Conservation (phyloP, 257 asterid genomes). For the Jasminum sambac region DNA sequence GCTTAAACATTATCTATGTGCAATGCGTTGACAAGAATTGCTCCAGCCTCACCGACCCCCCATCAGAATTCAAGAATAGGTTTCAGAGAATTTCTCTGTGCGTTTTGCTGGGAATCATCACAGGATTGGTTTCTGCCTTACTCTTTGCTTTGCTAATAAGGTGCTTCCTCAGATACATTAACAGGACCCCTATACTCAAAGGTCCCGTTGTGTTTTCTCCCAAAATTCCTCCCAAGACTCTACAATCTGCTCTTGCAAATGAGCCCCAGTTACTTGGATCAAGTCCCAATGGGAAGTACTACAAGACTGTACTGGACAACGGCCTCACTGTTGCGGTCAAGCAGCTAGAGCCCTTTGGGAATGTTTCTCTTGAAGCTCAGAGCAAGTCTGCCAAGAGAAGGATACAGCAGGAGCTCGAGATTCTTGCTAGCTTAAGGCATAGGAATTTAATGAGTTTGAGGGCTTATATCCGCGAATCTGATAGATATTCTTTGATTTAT, state of each 20-base stretch:
- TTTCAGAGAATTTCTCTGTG: slow-evolving; percentile 48
- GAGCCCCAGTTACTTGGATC: slow-evolving; percentile 70
- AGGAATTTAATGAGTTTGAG: slow-evolving; percentile 92
- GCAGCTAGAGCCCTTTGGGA: slow-evolving; percentile 50
- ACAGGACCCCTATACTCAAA: slow-evolving; percentile 64
- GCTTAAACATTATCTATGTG: slow-evolving; percentile 39
- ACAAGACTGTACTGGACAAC: slow-evolving; percentile 76
- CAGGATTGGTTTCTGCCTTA: slow-evolving; percentile 67
- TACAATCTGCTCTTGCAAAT: slow-evolving; percentile 64
- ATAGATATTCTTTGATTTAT: slow-evolving; percentile 56
- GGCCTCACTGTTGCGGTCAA: slow-evolving; percentile 83
- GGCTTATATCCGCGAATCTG: slow-evolving; percentile 63
- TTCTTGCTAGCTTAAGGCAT: slow-evolving; percentile 66
- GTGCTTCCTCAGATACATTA: slow-evolving; percentile 62
- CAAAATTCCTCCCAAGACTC: slow-evolving; percentile 56
- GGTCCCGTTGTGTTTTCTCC: slow-evolving; percentile 79
- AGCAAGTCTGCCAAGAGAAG: slow-evolving; percentile 49
- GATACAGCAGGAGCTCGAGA: slow-evolving; percentile 58
- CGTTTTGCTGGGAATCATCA: slow-evolving; percentile 56
- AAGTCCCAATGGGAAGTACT: slow-evolving; percentile 67
- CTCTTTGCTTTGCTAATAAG: slow-evolving; percentile 54
- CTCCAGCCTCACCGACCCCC: slow-evolving; percentile 36
- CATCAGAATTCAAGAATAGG: slow-evolving; percentile 37
- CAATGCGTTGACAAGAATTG: slow-evolving; percentile 47
- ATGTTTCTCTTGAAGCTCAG: slow-evolving; percentile 36